These are phyloP conservation scores for Crithidia expoeki DNA, from an alignment of 208 protist genomes.

Conservation along the genomic window DNA sequence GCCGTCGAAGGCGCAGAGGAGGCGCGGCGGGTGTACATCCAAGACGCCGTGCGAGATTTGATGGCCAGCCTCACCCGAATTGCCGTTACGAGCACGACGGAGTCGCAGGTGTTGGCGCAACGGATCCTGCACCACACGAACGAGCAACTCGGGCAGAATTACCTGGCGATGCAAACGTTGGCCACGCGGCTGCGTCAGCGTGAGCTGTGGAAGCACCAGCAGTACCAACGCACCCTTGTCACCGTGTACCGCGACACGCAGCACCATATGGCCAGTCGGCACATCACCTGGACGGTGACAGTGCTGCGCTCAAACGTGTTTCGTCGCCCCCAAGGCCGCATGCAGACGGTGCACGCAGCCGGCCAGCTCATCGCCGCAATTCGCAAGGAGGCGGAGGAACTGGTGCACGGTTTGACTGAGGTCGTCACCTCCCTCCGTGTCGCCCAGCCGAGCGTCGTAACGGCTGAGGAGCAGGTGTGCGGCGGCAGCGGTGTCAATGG, in stretches of 20 bases:
- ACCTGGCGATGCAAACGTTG: slow-evolving; percentile 54
- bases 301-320: slow-evolving; percentile 64
- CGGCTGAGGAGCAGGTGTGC: slow-evolving; percentile 39
- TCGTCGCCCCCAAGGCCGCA: slow-evolving; percentile 50
- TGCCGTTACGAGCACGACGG: slow-evolving; percentile 72
- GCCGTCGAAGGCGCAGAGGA: slow-evolving; percentile 53
- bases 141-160: slow-evolving; percentile 62
- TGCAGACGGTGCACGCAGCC: slow-evolving; percentile 44
- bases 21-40: slow-evolving; percentile 44
- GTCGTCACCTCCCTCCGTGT: slow-evolving; percentile 59
- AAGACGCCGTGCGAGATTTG: slow-evolving; percentile 50
- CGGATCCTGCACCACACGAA: slow-evolving; percentile 78
- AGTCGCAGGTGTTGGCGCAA: slow-evolving; percentile 82
- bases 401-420: slow-evolving; percentile 53
- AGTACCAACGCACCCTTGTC: slow-evolving; percentile 50
- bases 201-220: slow-evolving; percentile 70
- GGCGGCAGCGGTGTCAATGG: slow-evolving; percentile 66
- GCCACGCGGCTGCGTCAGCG: slow-evolving; percentile 64
- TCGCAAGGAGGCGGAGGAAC: slow-evolving; percentile 51
- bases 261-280: slow-evolving; percentile 51
- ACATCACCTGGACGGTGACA: slow-evolving; percentile 51
- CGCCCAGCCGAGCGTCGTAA: slow-evolving; percentile 31
- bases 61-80: slow-evolving; percentile 73
- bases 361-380: slow-evolving; percentile 37
- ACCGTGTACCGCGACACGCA: slow-evolving; percentile 53